A percentile compares a stretch with the other conserved stretches of the same genome.
Evolutionary conservation across 2,329 filamentous ascomycete species (phyloP).

Genomic region (Pyrenophora seminiperda): DNA sequence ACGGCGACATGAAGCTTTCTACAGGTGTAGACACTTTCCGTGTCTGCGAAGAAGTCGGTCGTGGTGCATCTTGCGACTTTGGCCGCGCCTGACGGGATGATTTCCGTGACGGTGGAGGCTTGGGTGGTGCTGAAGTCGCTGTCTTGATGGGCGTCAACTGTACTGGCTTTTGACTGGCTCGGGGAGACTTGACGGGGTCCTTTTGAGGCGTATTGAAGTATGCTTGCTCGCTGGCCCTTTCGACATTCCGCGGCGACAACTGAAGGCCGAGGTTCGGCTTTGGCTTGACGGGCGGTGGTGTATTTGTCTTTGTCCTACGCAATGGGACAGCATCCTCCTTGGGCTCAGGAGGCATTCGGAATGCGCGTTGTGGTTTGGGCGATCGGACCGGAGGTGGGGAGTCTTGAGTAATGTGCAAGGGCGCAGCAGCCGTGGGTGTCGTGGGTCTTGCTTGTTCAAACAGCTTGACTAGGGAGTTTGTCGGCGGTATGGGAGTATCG

Average conservation of each 20-base stretch:
- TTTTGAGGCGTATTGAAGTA: conserved; percentile 28
- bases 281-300: conserved; percentile 34
- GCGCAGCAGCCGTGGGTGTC: conserved; percentile 24
- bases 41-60: conserved; percentile 23
- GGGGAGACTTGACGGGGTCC: conserved; percentile 32
- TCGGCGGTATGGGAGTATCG: conserved; percentile 64
- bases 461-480: conserved; percentile 68
- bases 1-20: conserved; percentile 33
- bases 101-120: conserved; percentile 25
- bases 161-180: conserved; percentile 33
- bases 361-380: conserved; percentile 50
- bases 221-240: conserved; percentile 19
- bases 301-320: conserved; percentile 27
- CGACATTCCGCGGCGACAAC: conserved; percentile 18
- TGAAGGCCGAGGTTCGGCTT: conserved; percentile 39
- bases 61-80: conserved; percentile 31
- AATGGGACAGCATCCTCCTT: conserved; percentile 21
- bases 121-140: conserved; percentile 21
- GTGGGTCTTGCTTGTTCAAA: conserved; percentile 62
- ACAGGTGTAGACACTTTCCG: conserved; percentile 34
- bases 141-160: conserved; percentile 31
- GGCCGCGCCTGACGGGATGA: conserved; percentile 25
- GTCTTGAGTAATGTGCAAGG: conserved; percentile 27
- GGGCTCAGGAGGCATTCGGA: conserved; percentile 38
- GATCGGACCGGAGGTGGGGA: conserved; percentile 46